phyloP scores from a whole-genome alignment of 169 alveolate genomes.

The Plasmodium reichenowi region DNA sequence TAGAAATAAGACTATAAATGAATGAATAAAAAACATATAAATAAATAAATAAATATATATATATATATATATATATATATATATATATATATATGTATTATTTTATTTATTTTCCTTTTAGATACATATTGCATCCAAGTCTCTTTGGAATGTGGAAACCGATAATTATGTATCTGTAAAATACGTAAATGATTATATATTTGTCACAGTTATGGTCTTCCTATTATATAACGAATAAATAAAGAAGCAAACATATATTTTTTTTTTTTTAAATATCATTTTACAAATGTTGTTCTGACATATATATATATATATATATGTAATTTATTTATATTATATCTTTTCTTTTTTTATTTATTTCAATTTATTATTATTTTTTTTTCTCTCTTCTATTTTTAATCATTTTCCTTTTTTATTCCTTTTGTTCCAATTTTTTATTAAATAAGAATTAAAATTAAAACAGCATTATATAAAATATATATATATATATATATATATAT shows the following conservation, averaged over 20 bases:
- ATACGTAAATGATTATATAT: constrained; percentile 67
- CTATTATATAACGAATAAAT: constrained; percentile 65
- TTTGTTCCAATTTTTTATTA: not conserved
- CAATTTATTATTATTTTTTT: constrained; percentile 1
- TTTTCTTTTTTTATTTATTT: constrained; percentile 21
- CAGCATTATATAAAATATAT: too few species aligned
- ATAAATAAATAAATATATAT: constrained; percentile 8
- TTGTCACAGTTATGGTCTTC: constrained; percentile 72
- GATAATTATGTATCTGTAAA: constrained; percentile 73
- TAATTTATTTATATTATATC: not conserved
- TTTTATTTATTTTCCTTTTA: constrained; percentile 12
- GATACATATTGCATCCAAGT: constrained; percentile 75
- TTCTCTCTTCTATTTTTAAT: not conserved
- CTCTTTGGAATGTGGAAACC: constrained; percentile 76
- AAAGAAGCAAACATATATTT: not conserved
- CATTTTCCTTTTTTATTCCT: not conserved
- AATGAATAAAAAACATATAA: not conserved
- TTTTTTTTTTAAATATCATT: not conserved
- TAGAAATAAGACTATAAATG: not conserved
- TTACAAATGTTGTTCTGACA: not conserved
- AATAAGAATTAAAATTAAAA: too few species aligned
- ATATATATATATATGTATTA: not conserved
- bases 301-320: not conserved
- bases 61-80: constrained; percentile 14
- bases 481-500: too few species aligned